phyloP scores from a whole-genome alignment of 345 rosid species.

The Punica granatum region DNA sequence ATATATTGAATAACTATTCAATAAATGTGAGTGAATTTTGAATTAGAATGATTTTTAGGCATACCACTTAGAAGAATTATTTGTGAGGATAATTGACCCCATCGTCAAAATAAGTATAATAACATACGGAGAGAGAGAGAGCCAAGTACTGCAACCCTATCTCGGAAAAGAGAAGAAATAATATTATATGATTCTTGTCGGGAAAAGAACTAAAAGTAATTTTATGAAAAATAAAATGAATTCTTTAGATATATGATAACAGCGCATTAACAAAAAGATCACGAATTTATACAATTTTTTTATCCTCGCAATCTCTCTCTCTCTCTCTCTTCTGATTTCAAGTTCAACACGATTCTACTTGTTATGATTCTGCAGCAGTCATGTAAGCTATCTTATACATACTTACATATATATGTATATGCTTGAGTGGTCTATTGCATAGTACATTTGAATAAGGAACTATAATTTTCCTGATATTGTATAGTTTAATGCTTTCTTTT shows the following conservation, averaged over 20 bases:
- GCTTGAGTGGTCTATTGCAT: not conserved
- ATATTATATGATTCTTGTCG: not conserved
- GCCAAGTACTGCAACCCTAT: not conserved
- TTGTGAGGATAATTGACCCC: not conserved
- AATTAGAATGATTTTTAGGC: too few relatives aligned
- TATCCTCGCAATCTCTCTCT: not conserved
- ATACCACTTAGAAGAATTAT: too few relatives aligned
- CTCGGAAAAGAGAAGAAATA: not conserved
- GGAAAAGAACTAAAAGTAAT: not conserved
- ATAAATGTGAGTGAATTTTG: too few relatives aligned
- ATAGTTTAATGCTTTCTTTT: conserved; percentile 7
- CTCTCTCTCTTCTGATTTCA: not conserved
- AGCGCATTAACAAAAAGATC: not conserved
- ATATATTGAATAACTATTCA: too few relatives aligned
- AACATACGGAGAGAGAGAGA: too few relatives aligned
- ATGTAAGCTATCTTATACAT: not conserved
- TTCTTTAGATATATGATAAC: too few relatives aligned
- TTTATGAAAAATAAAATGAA: not conserved
- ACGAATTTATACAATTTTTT: not conserved
- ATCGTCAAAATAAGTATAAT: too few relatives aligned
- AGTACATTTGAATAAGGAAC: not conserved
- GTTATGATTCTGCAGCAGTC: not conserved
- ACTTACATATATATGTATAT: not conserved
- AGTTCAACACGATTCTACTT: not conserved
- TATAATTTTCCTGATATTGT: conserved; percentile 1